These are phyloP conservation scores for Hyaloscypha finlandica DNA, from an alignment of 495 filamentous ascomycete species.

Conservation along the genomic window DNA sequence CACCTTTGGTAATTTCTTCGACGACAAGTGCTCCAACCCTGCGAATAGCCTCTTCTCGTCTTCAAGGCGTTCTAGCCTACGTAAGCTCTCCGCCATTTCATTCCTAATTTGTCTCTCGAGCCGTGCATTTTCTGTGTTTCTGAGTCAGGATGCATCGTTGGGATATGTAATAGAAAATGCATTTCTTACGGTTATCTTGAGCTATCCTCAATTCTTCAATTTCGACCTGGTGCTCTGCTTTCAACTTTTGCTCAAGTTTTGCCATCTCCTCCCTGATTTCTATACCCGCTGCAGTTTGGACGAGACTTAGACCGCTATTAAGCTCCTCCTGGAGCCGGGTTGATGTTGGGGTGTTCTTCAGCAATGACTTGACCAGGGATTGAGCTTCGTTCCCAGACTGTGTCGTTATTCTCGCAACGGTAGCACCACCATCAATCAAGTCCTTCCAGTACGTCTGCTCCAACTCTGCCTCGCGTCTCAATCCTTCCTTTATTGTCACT, in stretches of 20 bases:
- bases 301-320: constrained; percentile 16
- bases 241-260: not conserved
- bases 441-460: constrained; percentile 28
- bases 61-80: not conserved
- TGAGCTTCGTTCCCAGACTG: constrained; percentile 14
- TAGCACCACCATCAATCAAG: constrained; percentile 29
- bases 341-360: not conserved
- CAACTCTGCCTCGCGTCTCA: constrained; percentile 6
- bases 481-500: not conserved
- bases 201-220: not conserved
- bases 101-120: not conserved
- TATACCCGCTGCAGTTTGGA: constrained; percentile 1
- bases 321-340: not conserved
- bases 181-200: not conserved
- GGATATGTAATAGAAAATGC: not conserved
- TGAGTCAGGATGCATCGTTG: not conserved
- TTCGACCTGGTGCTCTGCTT: not conserved
- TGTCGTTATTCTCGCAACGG: constrained; percentile 29
- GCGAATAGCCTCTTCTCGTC: not conserved
- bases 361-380: not conserved
- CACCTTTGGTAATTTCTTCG: not conserved
- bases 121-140: not conserved
- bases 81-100: not conserved
- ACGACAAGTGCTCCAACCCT: not conserved
- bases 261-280: constrained; percentile 5